phyloP scores from a whole-genome alignment of 331 rosid species.

The Pyracantha coccinea region DNA sequence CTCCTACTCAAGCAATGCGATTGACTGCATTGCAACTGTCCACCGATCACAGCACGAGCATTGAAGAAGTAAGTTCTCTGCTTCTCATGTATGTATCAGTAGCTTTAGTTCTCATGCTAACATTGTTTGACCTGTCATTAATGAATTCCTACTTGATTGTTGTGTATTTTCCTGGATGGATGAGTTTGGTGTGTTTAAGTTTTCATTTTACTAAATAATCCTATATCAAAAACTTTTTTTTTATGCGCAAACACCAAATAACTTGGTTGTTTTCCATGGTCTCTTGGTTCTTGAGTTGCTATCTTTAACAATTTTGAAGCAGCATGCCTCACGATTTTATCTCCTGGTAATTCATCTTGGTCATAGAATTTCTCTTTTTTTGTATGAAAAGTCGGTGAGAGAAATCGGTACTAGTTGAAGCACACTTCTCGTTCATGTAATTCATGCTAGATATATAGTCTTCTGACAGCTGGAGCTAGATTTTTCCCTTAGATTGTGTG shows the following conservation, averaged over 20 bases:
- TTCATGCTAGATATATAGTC: background rate
- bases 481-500: background rate
- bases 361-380: background rate
- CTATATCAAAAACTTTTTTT: background rate
- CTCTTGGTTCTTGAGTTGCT: background rate
- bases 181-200: background rate
- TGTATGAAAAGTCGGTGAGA: background rate
- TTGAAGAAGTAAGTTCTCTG: conserved; percentile 63
- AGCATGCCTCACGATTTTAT: background rate
- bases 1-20: conserved; percentile 40
- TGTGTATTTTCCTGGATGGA: background rate
- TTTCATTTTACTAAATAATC: background rate
- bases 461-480: background rate
- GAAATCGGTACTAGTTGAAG: background rate
- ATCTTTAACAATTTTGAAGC: background rate
- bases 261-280: background rate
- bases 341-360: background rate
- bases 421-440: background rate
- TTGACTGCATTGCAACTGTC: conserved; percentile 83
- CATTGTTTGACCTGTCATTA: background rate
- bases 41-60: conserved; percentile 91
- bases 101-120: background rate
- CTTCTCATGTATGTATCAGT: background rate
- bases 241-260: background rate
- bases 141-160: background rate